These are phyloP conservation scores for Coriaria nepalensis DNA, from an alignment of 306 rosid species.

Conservation along the genomic window DNA sequence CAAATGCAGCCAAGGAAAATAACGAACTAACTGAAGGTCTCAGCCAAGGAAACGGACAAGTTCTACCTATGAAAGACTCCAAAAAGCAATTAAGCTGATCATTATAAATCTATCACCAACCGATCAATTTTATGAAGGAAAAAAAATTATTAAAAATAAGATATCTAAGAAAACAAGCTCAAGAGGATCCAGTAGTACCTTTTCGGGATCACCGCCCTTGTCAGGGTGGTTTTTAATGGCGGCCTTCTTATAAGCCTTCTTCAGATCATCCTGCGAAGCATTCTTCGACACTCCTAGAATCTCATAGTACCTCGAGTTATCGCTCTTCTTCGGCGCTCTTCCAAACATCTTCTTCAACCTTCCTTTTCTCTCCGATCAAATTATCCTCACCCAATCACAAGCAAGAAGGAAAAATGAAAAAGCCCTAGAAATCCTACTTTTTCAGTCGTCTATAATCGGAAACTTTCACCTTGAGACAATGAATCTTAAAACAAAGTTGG, in stretches of 20 bases:
- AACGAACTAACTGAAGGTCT: no score
- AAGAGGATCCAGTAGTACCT: conserved; percentile 13
- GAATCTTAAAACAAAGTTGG: not conserved
- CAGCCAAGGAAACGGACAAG: no score
- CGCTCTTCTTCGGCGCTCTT: conserved; percentile 63
- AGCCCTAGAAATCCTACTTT: not conserved
- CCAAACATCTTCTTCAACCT: conserved; percentile 41
- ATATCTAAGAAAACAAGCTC: not conserved
- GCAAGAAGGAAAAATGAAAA: not conserved
- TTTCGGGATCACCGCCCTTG: conserved; percentile 89
- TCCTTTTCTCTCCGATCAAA: conserved; percentile 3
- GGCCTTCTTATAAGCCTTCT: conserved; percentile 81
- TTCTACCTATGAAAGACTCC: not conserved
- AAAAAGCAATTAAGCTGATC: not conserved
- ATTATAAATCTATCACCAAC: not conserved
- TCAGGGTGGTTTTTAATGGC: conserved; percentile 88
- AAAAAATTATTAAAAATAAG: not conserved
- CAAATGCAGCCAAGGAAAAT: no score
- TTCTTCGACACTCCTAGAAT: conserved; percentile 56
- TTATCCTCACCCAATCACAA: conserved; percentile 1
- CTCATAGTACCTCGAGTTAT: conserved; percentile 60
- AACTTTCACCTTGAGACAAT: not conserved
- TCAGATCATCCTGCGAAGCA: conserved; percentile 68
- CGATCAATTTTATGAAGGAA: not conserved
- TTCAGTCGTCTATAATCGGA: no score